Evolutionary conservation across 2,329 filamentous ascomycete species (phyloP).

Genomic region (Polytolypa hystricis): DNA sequence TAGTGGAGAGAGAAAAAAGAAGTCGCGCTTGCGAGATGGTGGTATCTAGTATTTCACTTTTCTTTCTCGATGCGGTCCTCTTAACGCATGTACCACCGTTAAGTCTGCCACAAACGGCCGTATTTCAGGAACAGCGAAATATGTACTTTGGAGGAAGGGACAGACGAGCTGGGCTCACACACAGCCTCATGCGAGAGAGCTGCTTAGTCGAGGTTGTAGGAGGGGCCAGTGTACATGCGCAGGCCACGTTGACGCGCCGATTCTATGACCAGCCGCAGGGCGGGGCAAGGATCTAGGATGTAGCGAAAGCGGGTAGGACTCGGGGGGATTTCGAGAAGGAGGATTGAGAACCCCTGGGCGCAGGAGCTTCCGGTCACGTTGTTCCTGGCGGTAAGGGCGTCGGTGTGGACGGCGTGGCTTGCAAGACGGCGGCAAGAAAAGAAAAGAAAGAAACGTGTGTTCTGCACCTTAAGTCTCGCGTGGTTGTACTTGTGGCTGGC

Average conservation of each 20-base stretch:
- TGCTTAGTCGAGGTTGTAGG: background rate
- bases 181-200: background rate
- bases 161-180: background rate
- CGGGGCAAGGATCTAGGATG: constrained; percentile 2
- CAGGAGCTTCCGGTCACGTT: constrained; percentile 5
- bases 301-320: background rate
- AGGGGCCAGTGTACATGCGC: background rate
- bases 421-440: too few species aligned
- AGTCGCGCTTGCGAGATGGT: too few species aligned
- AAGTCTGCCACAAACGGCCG: background rate
- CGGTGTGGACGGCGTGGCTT: background rate
- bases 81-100: too few species aligned
- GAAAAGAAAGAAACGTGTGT: too few species aligned
- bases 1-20: too few species aligned
- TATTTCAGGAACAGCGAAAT: background rate
- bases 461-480: too few species aligned
- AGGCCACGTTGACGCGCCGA: background rate
- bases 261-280: constrained; percentile 1
- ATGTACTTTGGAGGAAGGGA: background rate
- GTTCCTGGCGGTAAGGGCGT: background rate
- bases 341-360: background rate
- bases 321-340: background rate
- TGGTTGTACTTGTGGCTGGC: too few species aligned
- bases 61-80: too few species aligned
- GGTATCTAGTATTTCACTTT: too few species aligned